Conservation (phyloP, 2,329 filamentous ascomycete species). For the Sarocladiaceae sp. region DNA sequence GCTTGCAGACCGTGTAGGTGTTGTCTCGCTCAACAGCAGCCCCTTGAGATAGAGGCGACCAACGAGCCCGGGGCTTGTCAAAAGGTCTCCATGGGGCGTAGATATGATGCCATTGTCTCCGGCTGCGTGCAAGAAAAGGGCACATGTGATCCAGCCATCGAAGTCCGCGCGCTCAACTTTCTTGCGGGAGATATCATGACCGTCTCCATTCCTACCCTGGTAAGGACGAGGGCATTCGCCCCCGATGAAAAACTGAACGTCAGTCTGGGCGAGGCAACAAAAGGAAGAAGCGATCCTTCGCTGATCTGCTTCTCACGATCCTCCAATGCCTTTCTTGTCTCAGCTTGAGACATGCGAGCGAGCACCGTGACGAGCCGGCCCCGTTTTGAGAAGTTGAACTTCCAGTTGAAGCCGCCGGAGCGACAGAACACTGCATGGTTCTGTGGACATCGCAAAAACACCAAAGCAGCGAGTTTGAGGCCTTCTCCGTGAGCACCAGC, state of each 20-base stretch:
- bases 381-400: constrained; percentile 23
- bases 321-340: neutral
- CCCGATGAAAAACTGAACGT: neutral
- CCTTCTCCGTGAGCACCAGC: constrained; percentile 25
- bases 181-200: neutral
- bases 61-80: neutral
- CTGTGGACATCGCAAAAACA: constrained; percentile 19
- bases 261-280: neutral
- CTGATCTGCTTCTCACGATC: neutral
- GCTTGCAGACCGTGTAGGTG: neutral
- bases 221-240: no score
- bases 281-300: neutral
- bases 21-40: neutral
- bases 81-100: neutral
- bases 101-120: neutral
- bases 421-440: constrained; percentile 21
- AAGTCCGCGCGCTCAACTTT: neutral
- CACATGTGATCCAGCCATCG: neutral
- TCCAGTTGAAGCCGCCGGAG: constrained; percentile 21
- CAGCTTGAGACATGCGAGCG: constrained; percentile 11
- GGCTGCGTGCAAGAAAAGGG: neutral
- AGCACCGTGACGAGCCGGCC: constrained; percentile 16
- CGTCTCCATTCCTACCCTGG: neutral
- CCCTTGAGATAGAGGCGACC: neutral
- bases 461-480: constrained; percentile 23